Percentiles rank a stretch among this genome's conserved stretches.
These are phyloP conservation scores for Ramaria rubella DNA, from an alignment of 768 basidiomycete species.

Conservation along the genomic window DNA sequence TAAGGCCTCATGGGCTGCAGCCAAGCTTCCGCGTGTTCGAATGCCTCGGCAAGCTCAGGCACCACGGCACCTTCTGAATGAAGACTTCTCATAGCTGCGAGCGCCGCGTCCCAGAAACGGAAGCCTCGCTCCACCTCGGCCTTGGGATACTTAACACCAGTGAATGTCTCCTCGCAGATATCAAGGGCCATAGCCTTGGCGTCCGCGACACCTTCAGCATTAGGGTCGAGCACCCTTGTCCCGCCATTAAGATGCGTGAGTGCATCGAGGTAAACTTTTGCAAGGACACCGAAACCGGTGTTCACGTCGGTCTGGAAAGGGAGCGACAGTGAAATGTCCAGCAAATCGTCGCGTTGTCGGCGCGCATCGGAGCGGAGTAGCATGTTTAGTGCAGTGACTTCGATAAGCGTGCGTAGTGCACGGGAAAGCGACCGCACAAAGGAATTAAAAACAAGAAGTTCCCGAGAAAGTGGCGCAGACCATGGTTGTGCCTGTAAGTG, in stretches of 20 bases:
- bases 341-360: conserved; percentile 78
- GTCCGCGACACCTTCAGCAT: conserved; percentile 71
- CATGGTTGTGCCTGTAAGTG: conserved; percentile 74
- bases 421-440: conserved; percentile 90
- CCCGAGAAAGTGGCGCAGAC: conserved; percentile 94
- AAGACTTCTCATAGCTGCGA: conserved; percentile 85
- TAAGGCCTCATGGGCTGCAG: conserved; percentile 83
- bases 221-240: conserved; percentile 66
- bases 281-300: conserved; percentile 95
- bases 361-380: conserved; percentile 84
- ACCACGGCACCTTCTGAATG: conserved; percentile 76
- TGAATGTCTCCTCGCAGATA: conserved; percentile 91
- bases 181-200: conserved; percentile 84
- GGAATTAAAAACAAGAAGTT: conserved; percentile 96
- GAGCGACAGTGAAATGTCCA: conserved; percentile 87
- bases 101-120: conserved; percentile 94
- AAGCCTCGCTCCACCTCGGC: conserved; percentile 93
- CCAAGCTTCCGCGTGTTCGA: conserved; percentile 94
- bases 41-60: conserved; percentile 88
- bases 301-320: conserved; percentile 96
- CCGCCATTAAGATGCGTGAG: conserved; percentile 82
- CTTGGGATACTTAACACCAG: conserved; percentile 81
- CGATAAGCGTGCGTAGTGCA: conserved; percentile 82
- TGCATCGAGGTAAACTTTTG: conserved; percentile 94
- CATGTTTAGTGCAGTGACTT: conserved; percentile 90